Percentiles rank a stretch among this genome's conserved stretches.
phyloP scores from a whole-genome alignment of 495 filamentous ascomycete species.

The Aspergillus hancockii region DNA sequence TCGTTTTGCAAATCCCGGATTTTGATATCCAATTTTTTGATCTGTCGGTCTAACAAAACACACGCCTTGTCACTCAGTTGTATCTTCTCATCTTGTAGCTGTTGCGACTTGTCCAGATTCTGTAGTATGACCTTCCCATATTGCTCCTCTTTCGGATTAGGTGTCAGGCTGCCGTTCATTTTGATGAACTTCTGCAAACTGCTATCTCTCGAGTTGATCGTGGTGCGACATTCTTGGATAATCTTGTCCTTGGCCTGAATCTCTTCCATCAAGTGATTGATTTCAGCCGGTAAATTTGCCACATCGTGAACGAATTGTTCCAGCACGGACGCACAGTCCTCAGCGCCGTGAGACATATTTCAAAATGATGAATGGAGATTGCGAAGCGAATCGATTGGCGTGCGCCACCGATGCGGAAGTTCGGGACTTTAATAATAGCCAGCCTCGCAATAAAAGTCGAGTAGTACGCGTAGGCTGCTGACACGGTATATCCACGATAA shows the following conservation, averaged over 20 bases:
- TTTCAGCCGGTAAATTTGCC: slow-evolving; percentile 88
- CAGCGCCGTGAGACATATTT: slow-evolving; percentile 44
- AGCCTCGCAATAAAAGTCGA: neutral
- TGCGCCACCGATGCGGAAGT: neutral
- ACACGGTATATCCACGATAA: neutral
- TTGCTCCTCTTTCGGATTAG: slow-evolving; percentile 84
- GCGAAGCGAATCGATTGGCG: neutral
- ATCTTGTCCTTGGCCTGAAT: slow-evolving; percentile 85
- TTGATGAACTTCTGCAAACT: slow-evolving; percentile 91
- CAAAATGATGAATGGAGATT: neutral
- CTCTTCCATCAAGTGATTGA: slow-evolving; percentile 91
- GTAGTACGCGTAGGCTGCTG: neutral
- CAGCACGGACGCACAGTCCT: slow-evolving; percentile 86
- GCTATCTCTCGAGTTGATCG: slow-evolving; percentile 74
- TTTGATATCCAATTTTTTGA: slow-evolving; percentile 82
- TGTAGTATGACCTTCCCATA: slow-evolving; percentile 69
- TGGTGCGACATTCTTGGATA: slow-evolving; percentile 70
- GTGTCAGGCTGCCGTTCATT: slow-evolving; percentile 72
- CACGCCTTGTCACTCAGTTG: slow-evolving; percentile 75
- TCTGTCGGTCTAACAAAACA: slow-evolving; percentile 80
- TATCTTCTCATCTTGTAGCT: slow-evolving; percentile 86
- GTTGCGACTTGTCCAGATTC: slow-evolving; percentile 68
- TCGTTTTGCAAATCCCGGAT: slow-evolving; percentile 82
- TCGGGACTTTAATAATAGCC: neutral
- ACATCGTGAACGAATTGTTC: slow-evolving; percentile 91